Evolutionary conservation across 1,284 basidiomycete genomes (phyloP), one percentile per base, ranked within the genome.

Genomic region (Apiotrichum mycotoxinovorans): DNA sequence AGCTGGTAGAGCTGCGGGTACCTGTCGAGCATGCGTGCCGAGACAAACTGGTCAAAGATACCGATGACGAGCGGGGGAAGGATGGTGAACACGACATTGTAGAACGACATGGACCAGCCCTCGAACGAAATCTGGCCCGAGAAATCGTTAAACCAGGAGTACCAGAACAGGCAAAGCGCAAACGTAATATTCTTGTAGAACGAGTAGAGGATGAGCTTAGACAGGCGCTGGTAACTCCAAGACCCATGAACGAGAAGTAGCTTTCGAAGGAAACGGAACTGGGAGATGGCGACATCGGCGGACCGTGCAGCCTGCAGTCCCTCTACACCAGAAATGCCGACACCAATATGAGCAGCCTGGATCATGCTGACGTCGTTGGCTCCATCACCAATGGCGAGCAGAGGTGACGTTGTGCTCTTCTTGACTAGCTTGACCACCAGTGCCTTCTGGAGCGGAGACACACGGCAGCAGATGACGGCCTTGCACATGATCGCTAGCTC

Each of bases 101-200:
- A 93, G 66, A 91, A 81, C 0, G 91, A 95, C 69, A 98, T 84
- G 7, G 95, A 96, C 96, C 96, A 98, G 22, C 92, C 96, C 79
- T 98, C 96, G 75, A 94, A 96, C 48, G 92, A 88, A 63, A 98
- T 94, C 77, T 98, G 95, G 22, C 95, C 96, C 2, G 94, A 98
- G 79, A 98, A 98, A 71, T 93, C 95, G 81, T 96, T 97, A 82
- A 93, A 88, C 82, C 96, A 94, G 41, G 96, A 97, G 77, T 87
- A 98, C 90, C 93, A 97, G 76, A 97, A 97, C 62, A 94, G 88
- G 42, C 93, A 97, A 87, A 98, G 91, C 75, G 98, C 98, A 22
- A 98, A 82, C 42, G 89, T 89, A 62, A 98, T 97, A 76, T 98
- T 98, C 80, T 94, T 94, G 81, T 93, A 93, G 79, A 94, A 94